These are phyloP conservation scores for Kwoniella europaea DNA, from an alignment of 768 basidiomycete species.

Conservation along the genomic window DNA sequence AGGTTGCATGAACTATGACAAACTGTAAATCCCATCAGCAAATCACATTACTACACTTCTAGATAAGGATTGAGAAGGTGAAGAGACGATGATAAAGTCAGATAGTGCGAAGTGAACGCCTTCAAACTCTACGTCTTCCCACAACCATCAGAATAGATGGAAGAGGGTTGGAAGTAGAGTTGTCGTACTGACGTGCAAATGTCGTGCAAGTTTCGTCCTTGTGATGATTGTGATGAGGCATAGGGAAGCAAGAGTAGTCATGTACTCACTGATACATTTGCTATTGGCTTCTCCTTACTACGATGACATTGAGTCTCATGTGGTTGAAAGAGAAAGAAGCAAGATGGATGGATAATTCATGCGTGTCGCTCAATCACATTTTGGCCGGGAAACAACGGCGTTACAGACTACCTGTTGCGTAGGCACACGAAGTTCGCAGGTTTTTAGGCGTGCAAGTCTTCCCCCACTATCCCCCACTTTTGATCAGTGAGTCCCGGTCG, in stretches of 20 bases:
- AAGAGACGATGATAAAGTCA: constrained; percentile 6
- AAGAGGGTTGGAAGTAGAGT: constrained; percentile 10
- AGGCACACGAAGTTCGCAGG: not conserved
- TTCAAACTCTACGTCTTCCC: constrained; percentile 12
- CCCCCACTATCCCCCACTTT: constrained; percentile 17
- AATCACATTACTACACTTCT: not conserved
- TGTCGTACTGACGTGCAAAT: constrained; percentile 39
- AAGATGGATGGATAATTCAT: not conserved
- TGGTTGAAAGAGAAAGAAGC: not conserved
- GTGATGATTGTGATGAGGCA: not conserved
- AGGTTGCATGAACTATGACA: constrained; percentile 8
- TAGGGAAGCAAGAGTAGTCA: not conserved
- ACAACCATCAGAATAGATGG: not conserved
- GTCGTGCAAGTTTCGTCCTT: constrained; percentile 34
- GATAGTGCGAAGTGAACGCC: constrained; percentile 37
- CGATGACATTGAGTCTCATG: not conserved
- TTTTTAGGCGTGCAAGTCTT: not conserved
- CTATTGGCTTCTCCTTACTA: no score
- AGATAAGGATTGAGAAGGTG: not conserved
- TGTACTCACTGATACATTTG: not conserved
- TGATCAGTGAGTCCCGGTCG: constrained; percentile 6
- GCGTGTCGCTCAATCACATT: not conserved
- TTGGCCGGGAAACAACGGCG: constrained; percentile 17
- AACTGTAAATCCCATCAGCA: constrained; percentile 8
- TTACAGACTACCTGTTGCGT: not conserved